Percentiles rank a stretch among this genome's conserved stretches.
Evolutionary conservation across 257 asterid species (phyloP).

Genomic region (Salvia hispanica): DNA sequence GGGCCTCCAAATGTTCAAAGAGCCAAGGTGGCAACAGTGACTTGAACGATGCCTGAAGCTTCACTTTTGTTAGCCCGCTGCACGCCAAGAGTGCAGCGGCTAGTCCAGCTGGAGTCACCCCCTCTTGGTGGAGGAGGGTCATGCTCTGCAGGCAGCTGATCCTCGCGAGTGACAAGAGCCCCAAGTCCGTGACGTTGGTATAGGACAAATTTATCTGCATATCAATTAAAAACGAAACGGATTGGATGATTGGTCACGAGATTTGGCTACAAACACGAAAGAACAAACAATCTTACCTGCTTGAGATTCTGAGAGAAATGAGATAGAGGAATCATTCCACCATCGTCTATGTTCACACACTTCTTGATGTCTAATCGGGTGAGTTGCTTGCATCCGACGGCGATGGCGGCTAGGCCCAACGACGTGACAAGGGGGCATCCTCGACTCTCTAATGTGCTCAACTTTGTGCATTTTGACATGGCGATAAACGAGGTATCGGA

Average conservation of each 20-base stretch:
- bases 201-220: slow-evolving; percentile 78
- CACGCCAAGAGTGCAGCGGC: slow-evolving; percentile 76
- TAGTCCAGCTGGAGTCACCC: slow-evolving; percentile 69
- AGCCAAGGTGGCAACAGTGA: slow-evolving; percentile 55
- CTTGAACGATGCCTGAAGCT: slow-evolving; percentile 70
- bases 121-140: slow-evolving; percentile 61
- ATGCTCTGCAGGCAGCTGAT: slow-evolving; percentile 80
- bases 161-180: slow-evolving; percentile 73
- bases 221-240: background rate
- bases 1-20: slow-evolving; percentile 63
- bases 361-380: slow-evolving; percentile 71
- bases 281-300: slow-evolving; percentile 44
- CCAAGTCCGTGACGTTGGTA: slow-evolving; percentile 75
- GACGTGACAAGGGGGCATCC: slow-evolving; percentile 80
- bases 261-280: too few relatives aligned
- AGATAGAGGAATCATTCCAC: slow-evolving; percentile 78
- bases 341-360: slow-evolving; percentile 64
- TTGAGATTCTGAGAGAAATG: slow-evolving; percentile 77
- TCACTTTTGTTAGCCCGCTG: slow-evolving; percentile 77
- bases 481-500: slow-evolving; percentile 63
- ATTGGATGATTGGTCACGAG: too few relatives aligned
- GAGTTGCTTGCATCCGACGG: slow-evolving; percentile 75
- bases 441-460: slow-evolving; percentile 72
- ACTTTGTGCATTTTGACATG: slow-evolving; percentile 66
- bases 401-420: slow-evolving; percentile 69